Conservation (phyloP, 345 rosid species). For the Euphorbia peplus region DNA sequence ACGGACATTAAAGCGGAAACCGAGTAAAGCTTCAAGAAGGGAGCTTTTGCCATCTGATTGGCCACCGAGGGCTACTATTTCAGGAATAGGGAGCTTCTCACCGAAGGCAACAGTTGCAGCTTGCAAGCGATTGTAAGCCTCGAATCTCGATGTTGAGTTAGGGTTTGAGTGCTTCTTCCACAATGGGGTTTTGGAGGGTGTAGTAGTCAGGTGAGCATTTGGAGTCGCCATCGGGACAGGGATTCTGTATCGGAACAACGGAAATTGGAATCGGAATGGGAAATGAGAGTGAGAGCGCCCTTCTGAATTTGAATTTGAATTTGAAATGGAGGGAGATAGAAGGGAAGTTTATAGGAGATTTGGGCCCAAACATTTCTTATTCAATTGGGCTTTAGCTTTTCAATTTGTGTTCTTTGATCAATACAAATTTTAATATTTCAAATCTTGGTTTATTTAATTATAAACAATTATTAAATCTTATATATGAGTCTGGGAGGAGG, state of each 20-base stretch:
- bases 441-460: no score
- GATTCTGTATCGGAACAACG: neutral
- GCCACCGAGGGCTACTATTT: constrained; percentile 92
- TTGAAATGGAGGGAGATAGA: neutral
- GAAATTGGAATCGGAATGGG: neutral
- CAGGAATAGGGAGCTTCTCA: constrained; percentile 94
- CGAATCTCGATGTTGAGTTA: constrained; percentile 53
- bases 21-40: constrained; percentile 88
- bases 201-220: constrained; percentile 35
- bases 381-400: neutral
- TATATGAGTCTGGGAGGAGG: no score
- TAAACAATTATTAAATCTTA: no score
- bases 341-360: neutral
- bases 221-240: constrained; percentile 19
- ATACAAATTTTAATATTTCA: no score
- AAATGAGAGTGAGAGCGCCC: neutral
- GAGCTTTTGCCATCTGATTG: constrained; percentile 98
- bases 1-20: constrained; percentile 90
- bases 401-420: no score
- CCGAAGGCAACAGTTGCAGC: constrained; percentile 97
- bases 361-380: neutral
- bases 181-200: constrained; percentile 61
- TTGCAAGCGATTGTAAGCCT: constrained; percentile 93
- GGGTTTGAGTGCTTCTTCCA: constrained; percentile 25
- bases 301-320: constrained; percentile 20